Base-by-base conservation (phyloP, 495 filamentous ascomycete species). In the Neurospora sp. region DNA sequence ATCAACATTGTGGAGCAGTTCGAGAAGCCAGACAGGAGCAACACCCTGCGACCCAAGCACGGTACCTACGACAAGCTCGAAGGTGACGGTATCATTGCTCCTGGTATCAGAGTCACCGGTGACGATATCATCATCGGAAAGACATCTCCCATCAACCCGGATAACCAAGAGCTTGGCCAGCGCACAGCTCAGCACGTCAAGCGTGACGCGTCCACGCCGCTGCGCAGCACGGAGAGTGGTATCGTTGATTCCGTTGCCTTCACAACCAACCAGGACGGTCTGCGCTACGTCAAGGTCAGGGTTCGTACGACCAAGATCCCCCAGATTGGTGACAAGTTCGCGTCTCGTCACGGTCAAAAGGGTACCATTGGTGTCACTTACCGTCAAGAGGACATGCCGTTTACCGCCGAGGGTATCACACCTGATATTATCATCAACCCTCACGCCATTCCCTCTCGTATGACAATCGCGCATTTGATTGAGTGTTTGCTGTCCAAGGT, bases 41-140 rank as follows among this genome's bases (percentile, higher is more conserved):
- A 97, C 76, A 98, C 96, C 0, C 81, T 99, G 41, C 91, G 91
- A 40, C 87, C 98, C 79, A 96, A 97, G 84, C 93, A 94, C 76
- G 95, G 95, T 18, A 98, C 96, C 1, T 98, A 99, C 80, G 96
- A 98, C 80, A 99, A 99, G 84, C 88, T 99, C 6, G 96, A 98
- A 75, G 92, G 94, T 10, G 96, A 99, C 79, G 96, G 96, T 72
- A 90, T 99, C 73, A 90, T 98, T 44, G 92, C 93, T 4, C 96
- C 96, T 38, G 96, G 96, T 79, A 91, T 94, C 31, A 91, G 96
- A 78, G 95, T 99, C 0, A 94, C 93, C 1, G 96, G 96, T 72
- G 96, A 99, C 77, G 96, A 99, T 81, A 97, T 99, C 78, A 98
- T 99, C 82, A 98, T 99, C 75, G 96, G 96, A 39, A 99, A 99